phyloP scores from a whole-genome alignment of 2,329 filamentous ascomycete species.

The Penicillium sp. region DNA sequence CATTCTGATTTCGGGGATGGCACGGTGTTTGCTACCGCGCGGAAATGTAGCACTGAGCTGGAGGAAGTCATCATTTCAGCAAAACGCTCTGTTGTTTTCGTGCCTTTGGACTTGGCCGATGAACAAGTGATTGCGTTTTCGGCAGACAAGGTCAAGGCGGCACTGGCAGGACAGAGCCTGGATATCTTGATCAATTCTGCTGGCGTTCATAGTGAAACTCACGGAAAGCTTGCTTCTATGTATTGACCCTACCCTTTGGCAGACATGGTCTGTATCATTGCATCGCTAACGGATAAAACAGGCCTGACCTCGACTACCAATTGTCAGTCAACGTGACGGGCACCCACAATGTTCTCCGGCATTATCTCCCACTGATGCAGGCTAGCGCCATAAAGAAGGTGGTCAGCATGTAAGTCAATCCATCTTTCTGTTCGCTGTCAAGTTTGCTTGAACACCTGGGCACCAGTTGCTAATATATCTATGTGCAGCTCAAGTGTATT shows the following conservation, averaged over 20 bases:
- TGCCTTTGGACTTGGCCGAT: slow-evolving; percentile 41
- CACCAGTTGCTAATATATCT: slow-evolving; percentile 12
- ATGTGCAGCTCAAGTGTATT: slow-evolving; percentile 38
- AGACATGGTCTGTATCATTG: background rate
- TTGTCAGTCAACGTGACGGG: slow-evolving; percentile 45
- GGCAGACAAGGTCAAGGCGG: slow-evolving; percentile 33
- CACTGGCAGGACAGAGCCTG: slow-evolving; percentile 38
- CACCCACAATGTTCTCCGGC: slow-evolving; percentile 38
- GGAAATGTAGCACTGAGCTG: slow-evolving; percentile 31
- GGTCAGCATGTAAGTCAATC: background rate
- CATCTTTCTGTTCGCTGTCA: background rate
- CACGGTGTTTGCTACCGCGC: slow-evolving; percentile 44
- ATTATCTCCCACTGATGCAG: slow-evolving; percentile 32
- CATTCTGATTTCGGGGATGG: slow-evolving; percentile 32
- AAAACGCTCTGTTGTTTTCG: slow-evolving; percentile 13
- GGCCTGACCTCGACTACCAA: slow-evolving; percentile 24
- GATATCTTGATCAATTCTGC: slow-evolving; percentile 38
- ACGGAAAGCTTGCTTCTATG: slow-evolving; percentile 16
- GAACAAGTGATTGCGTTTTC: slow-evolving; percentile 38
- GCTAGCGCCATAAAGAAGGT: background rate
- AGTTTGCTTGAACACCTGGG: background rate
- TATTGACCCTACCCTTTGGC: background rate
- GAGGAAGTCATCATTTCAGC: slow-evolving; percentile 35
- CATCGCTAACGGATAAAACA: slow-evolving; percentile 3
- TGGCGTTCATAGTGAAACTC: slow-evolving; percentile 21